Evolutionary conservation across 768 basidiomycete genomes (phyloP).

Genomic region (Pholiota conissans): DNA sequence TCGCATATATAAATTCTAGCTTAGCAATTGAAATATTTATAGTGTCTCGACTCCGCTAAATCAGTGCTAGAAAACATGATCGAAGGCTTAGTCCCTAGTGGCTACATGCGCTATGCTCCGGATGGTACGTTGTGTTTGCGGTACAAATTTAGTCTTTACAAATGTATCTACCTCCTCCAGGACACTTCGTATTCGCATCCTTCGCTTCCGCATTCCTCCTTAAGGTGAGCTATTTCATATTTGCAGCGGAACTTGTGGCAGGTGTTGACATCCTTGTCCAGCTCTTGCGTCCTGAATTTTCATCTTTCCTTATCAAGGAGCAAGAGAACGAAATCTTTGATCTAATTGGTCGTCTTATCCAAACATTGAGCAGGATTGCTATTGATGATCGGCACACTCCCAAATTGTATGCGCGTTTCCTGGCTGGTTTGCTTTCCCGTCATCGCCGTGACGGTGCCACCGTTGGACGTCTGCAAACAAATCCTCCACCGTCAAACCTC

Average conservation of each 20-base stretch:
- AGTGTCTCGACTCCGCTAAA: conserved; percentile 76
- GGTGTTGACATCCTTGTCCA: conserved; percentile 22
- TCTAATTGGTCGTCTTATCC: conserved; percentile 70
- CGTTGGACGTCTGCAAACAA: conserved; percentile 51
- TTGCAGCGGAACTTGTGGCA: neutral
- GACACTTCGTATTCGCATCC: conserved; percentile 76
- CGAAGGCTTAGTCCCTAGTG: conserved; percentile 63
- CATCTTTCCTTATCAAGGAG: conserved; percentile 56
- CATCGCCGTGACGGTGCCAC: conserved; percentile 72
- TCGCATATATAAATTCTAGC: neutral
- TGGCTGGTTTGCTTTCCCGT: conserved; percentile 66
- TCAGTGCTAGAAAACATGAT: conserved; percentile 65
- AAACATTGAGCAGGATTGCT: conserved; percentile 71
- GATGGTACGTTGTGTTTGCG: conserved; percentile 51
- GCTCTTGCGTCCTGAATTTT: conserved; percentile 76
- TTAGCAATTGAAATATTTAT: neutral
- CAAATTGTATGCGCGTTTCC: conserved; percentile 77
- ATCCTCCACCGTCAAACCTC: conserved; percentile 41
- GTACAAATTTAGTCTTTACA: neutral
- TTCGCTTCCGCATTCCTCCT: conserved; percentile 85
- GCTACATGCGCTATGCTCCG: conserved; percentile 77
- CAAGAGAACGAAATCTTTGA: conserved; percentile 73
- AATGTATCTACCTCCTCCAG: conserved; percentile 27
- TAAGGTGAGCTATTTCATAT: conserved; percentile 48
- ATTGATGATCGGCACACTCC: conserved; percentile 84